Evolutionary conservation across 257 asterid species (phyloP).

Genomic region (Anisodus tanguticus): DNA sequence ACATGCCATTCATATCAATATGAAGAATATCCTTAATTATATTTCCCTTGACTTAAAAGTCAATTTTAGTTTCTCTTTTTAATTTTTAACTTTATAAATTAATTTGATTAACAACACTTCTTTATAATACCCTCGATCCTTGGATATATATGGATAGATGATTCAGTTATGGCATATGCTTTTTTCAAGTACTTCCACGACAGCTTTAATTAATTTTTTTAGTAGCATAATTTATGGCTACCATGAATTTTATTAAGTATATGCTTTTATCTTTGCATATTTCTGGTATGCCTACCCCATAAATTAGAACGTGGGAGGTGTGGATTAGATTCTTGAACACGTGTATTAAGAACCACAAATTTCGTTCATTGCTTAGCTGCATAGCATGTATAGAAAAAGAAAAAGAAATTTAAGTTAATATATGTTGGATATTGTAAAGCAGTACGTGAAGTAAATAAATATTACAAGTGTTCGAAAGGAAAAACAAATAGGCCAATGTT

Average conservation of each 20-base stretch:
- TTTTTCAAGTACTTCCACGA: not conserved
- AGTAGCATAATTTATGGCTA: constrained; percentile 12
- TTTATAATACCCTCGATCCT: not conserved
- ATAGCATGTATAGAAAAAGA: not conserved
- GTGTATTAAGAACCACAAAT: not conserved
- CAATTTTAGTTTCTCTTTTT: not conserved
- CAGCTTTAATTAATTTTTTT: not conserved
- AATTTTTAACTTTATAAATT: not conserved
- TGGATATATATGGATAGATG: constrained; percentile 24
- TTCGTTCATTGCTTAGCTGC: not conserved
- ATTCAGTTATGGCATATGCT: constrained; percentile 28
- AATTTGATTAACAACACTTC: not conserved
- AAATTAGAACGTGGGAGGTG: not conserved
- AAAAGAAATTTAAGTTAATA: too few species aligned
- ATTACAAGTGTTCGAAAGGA: too few species aligned
- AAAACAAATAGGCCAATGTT: too few species aligned
- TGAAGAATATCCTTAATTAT: constrained; percentile 23
- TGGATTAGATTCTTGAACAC: constrained; percentile 29
- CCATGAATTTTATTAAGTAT: constrained; percentile 16
- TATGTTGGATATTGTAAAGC: too few species aligned
- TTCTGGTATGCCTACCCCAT: constrained; percentile 23
- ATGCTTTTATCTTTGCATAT: constrained; percentile 20
- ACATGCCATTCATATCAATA: constrained; percentile 12
- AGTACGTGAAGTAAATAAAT: too few species aligned
- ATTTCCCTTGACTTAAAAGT: constrained; percentile 20